A percentile compares a stretch with the other conserved stretches of the same genome.
Evolutionary conservation across 805 yeast species (phyloP).

Genomic region (Yamadazyma sp.): DNA sequence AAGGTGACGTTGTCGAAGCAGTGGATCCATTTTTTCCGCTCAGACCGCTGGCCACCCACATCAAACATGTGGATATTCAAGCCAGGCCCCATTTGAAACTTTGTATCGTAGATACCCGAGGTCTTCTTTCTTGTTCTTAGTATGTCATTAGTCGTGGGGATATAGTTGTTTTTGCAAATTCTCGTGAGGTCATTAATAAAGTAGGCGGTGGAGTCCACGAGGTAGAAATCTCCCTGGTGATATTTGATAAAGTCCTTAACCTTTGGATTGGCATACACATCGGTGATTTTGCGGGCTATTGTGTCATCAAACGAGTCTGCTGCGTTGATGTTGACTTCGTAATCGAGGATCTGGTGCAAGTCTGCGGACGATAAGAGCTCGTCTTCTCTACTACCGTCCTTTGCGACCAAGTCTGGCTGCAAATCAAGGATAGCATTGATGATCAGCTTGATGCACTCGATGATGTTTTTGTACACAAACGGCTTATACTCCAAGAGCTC

Average conservation of each 20-base stretch:
- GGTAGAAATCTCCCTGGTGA: constrained; percentile 69
- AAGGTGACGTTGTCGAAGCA: constrained; percentile 91
- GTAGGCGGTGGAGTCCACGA: constrained; percentile 82
- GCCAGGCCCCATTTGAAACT: constrained; percentile 66
- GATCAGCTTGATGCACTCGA: constrained; percentile 73
- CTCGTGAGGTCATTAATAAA: constrained; percentile 68
- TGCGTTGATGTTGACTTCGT: constrained; percentile 54
- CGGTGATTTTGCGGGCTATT: constrained; percentile 48
- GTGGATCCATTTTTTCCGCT: constrained; percentile 96
- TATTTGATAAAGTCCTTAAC: constrained; percentile 57
- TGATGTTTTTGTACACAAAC: constrained; percentile 71
- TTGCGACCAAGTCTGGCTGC: constrained; percentile 36
- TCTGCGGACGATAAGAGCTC: constrained; percentile 32
- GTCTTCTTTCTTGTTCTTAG: constrained; percentile 88
- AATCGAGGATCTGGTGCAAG: constrained; percentile 44
- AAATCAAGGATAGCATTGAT: constrained; percentile 63
- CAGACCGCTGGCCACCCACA: constrained; percentile 96
- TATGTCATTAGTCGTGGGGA: constrained; percentile 76
- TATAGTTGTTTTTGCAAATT: constrained; percentile 57
- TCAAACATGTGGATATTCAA: constrained; percentile 55
- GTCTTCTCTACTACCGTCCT: neutral
- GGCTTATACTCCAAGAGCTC: constrained; percentile 76
- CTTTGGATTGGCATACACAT: constrained; percentile 56
- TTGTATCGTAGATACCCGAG: constrained; percentile 84
- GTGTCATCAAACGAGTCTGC: constrained; percentile 50